Percentiles rank a stretch among this genome's conserved stretches.
These are phyloP conservation scores for Aurantiochytrium sp. DNA, from an alignment of 108 stramenopile species.

Conservation along the genomic window DNA sequence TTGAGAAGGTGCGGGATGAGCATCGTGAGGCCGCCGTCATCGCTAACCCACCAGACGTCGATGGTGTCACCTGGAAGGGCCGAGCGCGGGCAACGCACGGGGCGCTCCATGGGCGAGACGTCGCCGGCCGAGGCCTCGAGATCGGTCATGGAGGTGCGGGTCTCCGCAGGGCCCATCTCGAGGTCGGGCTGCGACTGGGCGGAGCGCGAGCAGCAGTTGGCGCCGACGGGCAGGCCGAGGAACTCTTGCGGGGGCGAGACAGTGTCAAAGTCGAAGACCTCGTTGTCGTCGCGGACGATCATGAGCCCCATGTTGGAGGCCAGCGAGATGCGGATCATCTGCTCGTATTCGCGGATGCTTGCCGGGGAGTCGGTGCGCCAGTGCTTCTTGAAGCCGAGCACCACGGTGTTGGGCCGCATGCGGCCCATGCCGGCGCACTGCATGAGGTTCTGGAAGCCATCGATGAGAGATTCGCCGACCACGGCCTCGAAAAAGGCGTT, in stretches of 20 bases:
- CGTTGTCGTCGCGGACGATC: conserved; percentile 4
- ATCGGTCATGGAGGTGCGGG: neutral
- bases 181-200: neutral
- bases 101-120: neutral
- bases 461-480: neutral
- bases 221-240: neutral
- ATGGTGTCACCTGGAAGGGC: neutral
- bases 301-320: conserved; percentile 1
- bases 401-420: conserved; percentile 36
- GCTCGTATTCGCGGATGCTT: neutral
- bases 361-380: neutral
- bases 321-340: neutral
- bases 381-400: conserved; percentile 22
- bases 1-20: conserved; percentile 26
- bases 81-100: neutral
- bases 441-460: conserved; percentile 6
- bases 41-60: conserved; percentile 35
- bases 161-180: neutral
- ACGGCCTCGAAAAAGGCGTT: conserved; percentile 21
- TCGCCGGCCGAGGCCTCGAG: neutral
- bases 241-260: neutral
- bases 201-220: neutral
- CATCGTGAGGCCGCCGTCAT: conserved; percentile 36
- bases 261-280: neutral
- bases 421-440: conserved; percentile 25